Conservation (phyloP, 495 filamentous ascomycete species). For the Pseudevernia furfuracea region DNA sequence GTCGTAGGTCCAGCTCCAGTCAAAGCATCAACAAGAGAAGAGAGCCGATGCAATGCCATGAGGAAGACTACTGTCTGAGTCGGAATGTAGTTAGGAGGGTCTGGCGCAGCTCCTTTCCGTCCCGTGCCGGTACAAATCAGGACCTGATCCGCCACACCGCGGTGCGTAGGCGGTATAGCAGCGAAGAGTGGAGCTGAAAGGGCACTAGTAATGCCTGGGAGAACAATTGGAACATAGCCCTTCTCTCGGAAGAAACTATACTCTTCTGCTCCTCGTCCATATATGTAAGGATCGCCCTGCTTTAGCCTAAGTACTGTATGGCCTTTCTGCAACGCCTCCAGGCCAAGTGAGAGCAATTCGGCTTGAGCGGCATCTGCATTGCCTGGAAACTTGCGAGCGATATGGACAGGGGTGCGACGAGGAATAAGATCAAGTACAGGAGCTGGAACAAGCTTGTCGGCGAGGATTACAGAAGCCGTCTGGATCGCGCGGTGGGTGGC, state of each 20-base stretch:
- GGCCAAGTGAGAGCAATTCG: slow-evolving; percentile 75
- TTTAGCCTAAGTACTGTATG: slow-evolving; percentile 81
- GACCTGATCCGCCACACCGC: slow-evolving; percentile 84
- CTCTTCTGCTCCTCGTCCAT: slow-evolving; percentile 90
- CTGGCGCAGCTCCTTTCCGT: slow-evolving; percentile 74
- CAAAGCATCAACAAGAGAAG: slow-evolving; percentile 58
- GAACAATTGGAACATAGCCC: slow-evolving; percentile 62
- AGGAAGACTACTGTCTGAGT: slow-evolving; percentile 87
- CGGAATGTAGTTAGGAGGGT: slow-evolving; percentile 67
- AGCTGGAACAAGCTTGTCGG: slow-evolving; percentile 91
- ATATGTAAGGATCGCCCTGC: slow-evolving; percentile 94
- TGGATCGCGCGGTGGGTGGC: slow-evolving; percentile 84
- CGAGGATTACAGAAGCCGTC: slow-evolving; percentile 76
- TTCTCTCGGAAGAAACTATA: slow-evolving; percentile 71
- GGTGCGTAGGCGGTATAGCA: slow-evolving; percentile 77
- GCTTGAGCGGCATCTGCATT: slow-evolving; percentile 91
- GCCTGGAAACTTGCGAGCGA: slow-evolving; percentile 94
- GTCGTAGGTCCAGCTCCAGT: slow-evolving; percentile 33
- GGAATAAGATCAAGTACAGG: slow-evolving; percentile 84
- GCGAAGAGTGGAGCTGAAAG: slow-evolving; percentile 84
- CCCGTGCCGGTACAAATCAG: slow-evolving; percentile 93
- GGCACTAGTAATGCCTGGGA: slow-evolving; percentile 86
- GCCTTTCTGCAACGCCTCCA: slow-evolving; percentile 62
- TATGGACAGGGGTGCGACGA: slow-evolving; percentile 78
- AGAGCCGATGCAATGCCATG: slow-evolving; percentile 87